These are phyloP conservation scores for Myxozyma lipomycoides DNA, from an alignment of 805 yeast species.

Conservation along the genomic window DNA sequence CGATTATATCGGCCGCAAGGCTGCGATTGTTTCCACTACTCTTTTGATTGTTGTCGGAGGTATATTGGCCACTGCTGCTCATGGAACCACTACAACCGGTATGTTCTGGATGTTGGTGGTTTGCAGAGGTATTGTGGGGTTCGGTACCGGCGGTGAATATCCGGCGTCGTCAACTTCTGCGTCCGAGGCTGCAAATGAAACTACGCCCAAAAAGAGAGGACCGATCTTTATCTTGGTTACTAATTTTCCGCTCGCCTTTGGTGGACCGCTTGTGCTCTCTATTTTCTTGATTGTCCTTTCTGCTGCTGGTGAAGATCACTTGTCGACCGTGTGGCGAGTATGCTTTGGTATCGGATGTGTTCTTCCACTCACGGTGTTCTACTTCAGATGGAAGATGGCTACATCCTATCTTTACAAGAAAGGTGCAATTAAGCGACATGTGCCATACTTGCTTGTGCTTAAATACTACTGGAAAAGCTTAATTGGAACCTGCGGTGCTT, in stretches of 20 bases:
- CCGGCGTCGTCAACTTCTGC: conserved; percentile 67
- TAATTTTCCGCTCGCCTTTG: conserved; percentile 67
- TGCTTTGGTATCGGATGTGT: conserved; percentile 64
- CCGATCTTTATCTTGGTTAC: conserved; percentile 62
- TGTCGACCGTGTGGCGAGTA: conserved; percentile 56
- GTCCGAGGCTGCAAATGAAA: conserved; percentile 69
- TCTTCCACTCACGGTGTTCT: conserved; percentile 67
- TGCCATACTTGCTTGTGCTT: conserved; percentile 56
- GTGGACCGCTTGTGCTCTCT: conserved; percentile 72
- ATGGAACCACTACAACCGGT: conserved; percentile 54
- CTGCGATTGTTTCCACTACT: conserved; percentile 66
- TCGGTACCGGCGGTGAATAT: conserved; percentile 77
- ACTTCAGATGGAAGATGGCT: conserved; percentile 66
- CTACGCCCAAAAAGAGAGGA: conserved; percentile 55
- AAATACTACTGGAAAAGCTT: conserved; percentile 66
- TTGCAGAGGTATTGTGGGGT: conserved; percentile 71
- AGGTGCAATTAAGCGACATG: conserved; percentile 56
- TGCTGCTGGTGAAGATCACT: conserved; percentile 45
- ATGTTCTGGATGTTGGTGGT: conserved; percentile 76
- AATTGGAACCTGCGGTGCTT: conserved; percentile 66
- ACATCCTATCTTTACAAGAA: conserved; percentile 61
- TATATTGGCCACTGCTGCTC: conserved; percentile 64
- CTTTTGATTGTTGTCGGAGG: conserved; percentile 60
- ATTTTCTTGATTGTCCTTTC: conserved; percentile 64
- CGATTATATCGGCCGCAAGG: conserved; percentile 30